phyloP scores from a whole-genome alignment of 768 basidiomycete genomes.

The Termitomyces sp. region DNA sequence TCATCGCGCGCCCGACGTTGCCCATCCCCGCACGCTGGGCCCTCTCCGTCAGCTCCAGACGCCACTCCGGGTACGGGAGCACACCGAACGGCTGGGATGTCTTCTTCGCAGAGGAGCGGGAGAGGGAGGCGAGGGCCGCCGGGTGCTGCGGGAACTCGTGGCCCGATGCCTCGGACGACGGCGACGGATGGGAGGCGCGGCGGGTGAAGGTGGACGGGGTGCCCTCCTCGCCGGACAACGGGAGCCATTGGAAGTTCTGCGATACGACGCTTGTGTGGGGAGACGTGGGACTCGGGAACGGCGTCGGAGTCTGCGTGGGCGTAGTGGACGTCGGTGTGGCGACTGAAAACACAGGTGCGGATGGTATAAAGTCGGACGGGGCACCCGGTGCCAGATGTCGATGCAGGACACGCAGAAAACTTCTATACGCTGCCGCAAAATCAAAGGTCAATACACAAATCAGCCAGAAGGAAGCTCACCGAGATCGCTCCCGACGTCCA shows the following conservation, averaged over 20 bases:
- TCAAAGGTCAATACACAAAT: too few relatives aligned
- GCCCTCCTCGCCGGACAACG: not conserved
- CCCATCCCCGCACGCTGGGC: constrained; percentile 57
- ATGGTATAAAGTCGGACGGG: constrained; percentile 36
- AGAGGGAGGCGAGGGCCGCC: constrained; percentile 12
- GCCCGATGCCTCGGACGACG: constrained; percentile 1
- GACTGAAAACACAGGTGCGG: constrained; percentile 11
- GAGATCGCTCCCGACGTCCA: constrained; percentile 37
- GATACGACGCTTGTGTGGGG: not conserved
- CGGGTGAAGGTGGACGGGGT: not conserved
- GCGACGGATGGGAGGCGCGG: not conserved
- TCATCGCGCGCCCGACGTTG: constrained; percentile 49
- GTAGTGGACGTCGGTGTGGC: constrained; percentile 15
- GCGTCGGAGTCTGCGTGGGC: constrained; percentile 21
- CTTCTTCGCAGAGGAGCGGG: constrained; percentile 8
- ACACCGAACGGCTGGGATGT: constrained; percentile 26
- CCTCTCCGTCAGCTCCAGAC: constrained; percentile 39
- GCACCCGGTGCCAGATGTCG: constrained; percentile 31
- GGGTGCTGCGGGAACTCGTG: constrained; percentile 12
- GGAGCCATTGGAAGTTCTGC: constrained; percentile 4
- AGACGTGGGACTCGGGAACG: constrained; percentile 20
- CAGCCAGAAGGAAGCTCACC: constrained; percentile 3
- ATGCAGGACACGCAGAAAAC: constrained; percentile 49
- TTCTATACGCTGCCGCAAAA: constrained; percentile 48
- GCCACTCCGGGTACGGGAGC: constrained; percentile 67